Base-by-base conservation (phyloP, 2,329 filamentous ascomycete genomes). In the Xylariaceae sp. region DNA sequence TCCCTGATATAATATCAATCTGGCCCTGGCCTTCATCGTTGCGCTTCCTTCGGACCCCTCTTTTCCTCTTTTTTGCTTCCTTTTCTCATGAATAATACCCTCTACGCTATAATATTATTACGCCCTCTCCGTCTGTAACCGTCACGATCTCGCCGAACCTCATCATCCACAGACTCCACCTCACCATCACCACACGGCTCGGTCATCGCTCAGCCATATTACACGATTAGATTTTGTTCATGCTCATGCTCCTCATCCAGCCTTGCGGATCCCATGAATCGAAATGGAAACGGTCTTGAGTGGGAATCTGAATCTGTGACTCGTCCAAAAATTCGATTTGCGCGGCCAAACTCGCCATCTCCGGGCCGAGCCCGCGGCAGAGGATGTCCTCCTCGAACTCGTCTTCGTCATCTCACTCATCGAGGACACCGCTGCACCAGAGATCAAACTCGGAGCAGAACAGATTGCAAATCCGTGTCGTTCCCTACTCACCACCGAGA, bases 401-500 rank as follows among this genome's bases (percentile, higher is more conserved):
- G 38, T 56, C 55, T 35, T 54, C 54, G 39, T 49, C 51, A 28
- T 51, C 49, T 38, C 45, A 45, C 38, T 48, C 51, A 38, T 52
- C 44, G 33, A 57, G 53, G 46, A 42, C 49, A 50, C 65, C 67
- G 30, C 57, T 67, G 41, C 61, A 65, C 47, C 64, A 69, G 54
- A 64, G 64, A 41, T 62, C 64, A 29, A 61, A 61, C 22, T 68
- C 69, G 45, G 64, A 69, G 51, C 65, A 61, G 52, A 71, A 65
- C 50, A 57, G 49, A 30, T 59, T 64, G 32, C 63, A 64, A 44
- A 74, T 75, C 51, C 70, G 72, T 37, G 51, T 74, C 41, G 72
- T 75, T 37, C 70, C 71, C 16, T 73, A 74, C 49, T 68, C 70
- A 17, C 71, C 71, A 34, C 68, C 70, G 7, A 64, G 65, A 37